A percentile compares a stretch with the other conserved stretches of the same genome.
phyloP scores from a whole-genome alignment of 352 stramenopile species.

The Pythium chondricola region DNA sequence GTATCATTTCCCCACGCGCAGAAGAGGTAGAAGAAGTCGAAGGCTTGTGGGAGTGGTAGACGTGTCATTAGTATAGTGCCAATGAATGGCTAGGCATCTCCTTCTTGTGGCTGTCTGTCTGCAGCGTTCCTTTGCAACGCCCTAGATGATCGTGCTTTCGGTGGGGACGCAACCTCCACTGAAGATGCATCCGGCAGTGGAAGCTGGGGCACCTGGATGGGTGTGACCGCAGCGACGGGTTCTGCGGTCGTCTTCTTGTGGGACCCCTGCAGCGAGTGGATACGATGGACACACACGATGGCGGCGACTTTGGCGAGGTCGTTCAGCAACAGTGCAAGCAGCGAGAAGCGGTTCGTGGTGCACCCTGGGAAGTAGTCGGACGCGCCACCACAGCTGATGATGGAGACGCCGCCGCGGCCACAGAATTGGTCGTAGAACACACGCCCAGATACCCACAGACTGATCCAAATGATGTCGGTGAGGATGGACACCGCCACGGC shows the following conservation, averaged over 20 bases:
- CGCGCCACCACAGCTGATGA: constrained; percentile 57
- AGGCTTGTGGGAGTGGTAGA: constrained; percentile 26
- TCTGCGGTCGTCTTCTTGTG: constrained; percentile 6
- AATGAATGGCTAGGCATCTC: too few species aligned
- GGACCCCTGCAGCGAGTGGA: constrained; percentile 25
- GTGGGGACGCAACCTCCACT: too few species aligned
- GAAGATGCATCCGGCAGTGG: too few species aligned
- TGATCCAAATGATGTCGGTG: constrained; percentile 72
- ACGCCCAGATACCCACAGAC: constrained; percentile 59
- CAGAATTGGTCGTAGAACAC: constrained; percentile 80
- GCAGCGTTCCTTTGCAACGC: too few species aligned
- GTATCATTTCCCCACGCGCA: constrained; percentile 24
- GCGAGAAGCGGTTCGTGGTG: constrained; percentile 62
- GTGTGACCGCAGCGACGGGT: too few species aligned
- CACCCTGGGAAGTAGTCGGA: constrained; percentile 60
- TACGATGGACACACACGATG: constrained; percentile 34
- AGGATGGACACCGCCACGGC: constrained; percentile 48
- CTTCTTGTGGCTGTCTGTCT: too few species aligned
- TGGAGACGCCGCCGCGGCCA: constrained; percentile 43
- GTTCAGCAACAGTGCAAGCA: constrained; percentile 57
- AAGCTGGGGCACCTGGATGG: too few species aligned
- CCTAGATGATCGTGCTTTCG: too few species aligned
- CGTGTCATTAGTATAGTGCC: too few species aligned
- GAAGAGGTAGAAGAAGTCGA: constrained; percentile 46
- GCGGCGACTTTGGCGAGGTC: constrained; percentile 45